These are phyloP conservation scores for Testicularia cyperi DNA, from an alignment of 1,284 basidiomycete genomes.

Conservation along the genomic window DNA sequence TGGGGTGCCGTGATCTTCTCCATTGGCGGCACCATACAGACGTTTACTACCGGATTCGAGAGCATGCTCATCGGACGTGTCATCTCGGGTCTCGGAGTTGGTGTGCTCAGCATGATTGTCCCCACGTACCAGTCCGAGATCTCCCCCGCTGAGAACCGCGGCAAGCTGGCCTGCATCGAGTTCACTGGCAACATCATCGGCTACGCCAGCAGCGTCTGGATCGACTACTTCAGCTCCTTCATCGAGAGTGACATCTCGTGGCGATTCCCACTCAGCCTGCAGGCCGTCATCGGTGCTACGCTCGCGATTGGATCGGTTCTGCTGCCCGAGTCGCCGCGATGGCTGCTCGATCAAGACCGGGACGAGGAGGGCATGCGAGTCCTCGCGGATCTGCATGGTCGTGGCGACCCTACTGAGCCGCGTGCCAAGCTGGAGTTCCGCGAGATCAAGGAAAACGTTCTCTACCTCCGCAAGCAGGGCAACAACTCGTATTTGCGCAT, in stretches of 20 bases:
- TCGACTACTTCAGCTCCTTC: conserved; percentile 87
- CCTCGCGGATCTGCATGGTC: conserved; percentile 86
- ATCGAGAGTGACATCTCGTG: conserved; percentile 62
- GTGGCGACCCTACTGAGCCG: conserved; percentile 70
- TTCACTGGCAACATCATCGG: conserved; percentile 85
- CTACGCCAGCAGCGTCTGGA: conserved; percentile 80
- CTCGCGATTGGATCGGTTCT: conserved; percentile 79
- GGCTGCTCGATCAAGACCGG: conserved; percentile 85
- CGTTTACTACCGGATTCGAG: conserved; percentile 78
- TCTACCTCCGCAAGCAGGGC: conserved; percentile 63
- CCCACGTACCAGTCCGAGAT: conserved; percentile 98
- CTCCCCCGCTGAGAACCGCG: conserved; percentile 79
- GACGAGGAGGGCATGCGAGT: conserved; percentile 84
- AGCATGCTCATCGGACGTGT: conserved; percentile 86
- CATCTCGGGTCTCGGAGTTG: conserved; percentile 88
- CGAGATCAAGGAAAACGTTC: conserved; percentile 82
- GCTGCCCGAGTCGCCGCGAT: conserved; percentile 92
- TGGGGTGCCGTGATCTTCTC: conserved; percentile 84
- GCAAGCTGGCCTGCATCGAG: conserved; percentile 79
- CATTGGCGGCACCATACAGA: conserved; percentile 84
- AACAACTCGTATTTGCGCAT: conserved; percentile 78
- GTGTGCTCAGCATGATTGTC: conserved; percentile 83
- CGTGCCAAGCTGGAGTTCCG: conserved; percentile 80
- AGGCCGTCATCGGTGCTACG: conserved; percentile 74
- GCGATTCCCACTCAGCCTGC: conserved; percentile 62